Base-by-base conservation (phyloP, 805 yeast species). In the Yueomyces sinensis region DNA sequence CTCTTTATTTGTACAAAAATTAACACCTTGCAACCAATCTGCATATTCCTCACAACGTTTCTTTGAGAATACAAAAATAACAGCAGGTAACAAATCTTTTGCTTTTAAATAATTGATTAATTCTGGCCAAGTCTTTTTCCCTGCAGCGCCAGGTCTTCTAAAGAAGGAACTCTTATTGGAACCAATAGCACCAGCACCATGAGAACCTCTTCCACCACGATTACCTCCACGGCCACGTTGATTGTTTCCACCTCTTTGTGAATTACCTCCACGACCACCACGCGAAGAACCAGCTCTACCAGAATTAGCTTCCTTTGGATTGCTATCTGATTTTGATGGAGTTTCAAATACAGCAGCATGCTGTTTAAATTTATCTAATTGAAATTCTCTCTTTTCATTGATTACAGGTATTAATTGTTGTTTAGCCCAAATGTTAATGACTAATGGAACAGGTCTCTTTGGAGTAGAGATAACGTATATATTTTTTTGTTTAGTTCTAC, bases 401-500 rank as follows among this genome's bases (percentile, higher is more conserved):
- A 91, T 77, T 2, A 83, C 72, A 48, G 84, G 87, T 44, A 68
- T 72, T 34, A 82, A 54, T 35, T 77, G 67, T 37, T 74, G 70
- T 43, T 82, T 84, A 1, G 94, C 89, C 83, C 94, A 84, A 13
- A 83, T 61, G 42, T 66, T 77, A 28, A 89, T 82, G 49, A 83
- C 95, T 37, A 91, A 61, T 0, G 99, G 99, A 17, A 91, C 93
- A 0, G 99, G 99, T 54, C 99, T 76, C 54, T 91, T 83, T 11
- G 94, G 86, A 0, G 99, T 91, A 0, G 95, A 84, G 16, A 91
- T 91, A 32, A 91, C 98, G 49, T 91, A 89, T 7, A 91, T 89
- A 49, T 91, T 94, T 55, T 87, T 89, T 47, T 83, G 87, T 52
- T 91, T 91, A 0, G 98, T 91, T 56, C 98, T 70, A 4, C 99